Percentiles rank a stretch among this genome's conserved stretches.
These are phyloP conservation scores for Exutisphaerella laricina DNA, from an alignment of 2,329 filamentous ascomycete species.

Conservation along the genomic window DNA sequence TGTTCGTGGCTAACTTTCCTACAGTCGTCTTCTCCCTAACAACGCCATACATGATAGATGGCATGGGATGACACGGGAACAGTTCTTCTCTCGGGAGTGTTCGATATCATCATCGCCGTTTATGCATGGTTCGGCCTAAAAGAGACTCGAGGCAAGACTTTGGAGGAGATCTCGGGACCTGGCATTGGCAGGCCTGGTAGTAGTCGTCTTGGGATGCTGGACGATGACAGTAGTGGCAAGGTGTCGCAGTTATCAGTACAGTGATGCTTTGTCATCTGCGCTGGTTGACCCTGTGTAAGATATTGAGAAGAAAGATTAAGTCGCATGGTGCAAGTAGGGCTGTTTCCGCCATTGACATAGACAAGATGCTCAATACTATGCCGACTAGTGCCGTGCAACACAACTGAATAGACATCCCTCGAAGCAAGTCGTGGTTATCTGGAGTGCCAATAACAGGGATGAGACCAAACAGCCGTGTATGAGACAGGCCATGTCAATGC, in stretches of 20 bases:
- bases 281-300: no score
- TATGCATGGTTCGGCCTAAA: constrained; percentile 35
- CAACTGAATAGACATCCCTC: no score
- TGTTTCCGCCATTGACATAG: no score
- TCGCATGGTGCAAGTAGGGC: no score
- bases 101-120: constrained; percentile 39
- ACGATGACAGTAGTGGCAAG: background rate
- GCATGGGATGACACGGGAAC: constrained; percentile 46
- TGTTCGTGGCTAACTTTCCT: background rate
- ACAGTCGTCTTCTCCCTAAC: constrained; percentile 37
- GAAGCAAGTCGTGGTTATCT: no score
- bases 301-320: no score
- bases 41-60: constrained; percentile 46
- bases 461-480: no score
- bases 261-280: no score
- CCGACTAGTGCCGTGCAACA: no score
- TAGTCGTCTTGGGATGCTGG: background rate
- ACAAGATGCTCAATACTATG: no score
- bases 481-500: no score
- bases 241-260: background rate
- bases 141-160: constrained; percentile 33
- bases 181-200: background rate
- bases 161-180: constrained; percentile 29
- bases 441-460: no score
- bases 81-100: constrained; percentile 45